Conservation (phyloP, 176 grass and related monocot species). For the Aegilops speltoides region DNA sequence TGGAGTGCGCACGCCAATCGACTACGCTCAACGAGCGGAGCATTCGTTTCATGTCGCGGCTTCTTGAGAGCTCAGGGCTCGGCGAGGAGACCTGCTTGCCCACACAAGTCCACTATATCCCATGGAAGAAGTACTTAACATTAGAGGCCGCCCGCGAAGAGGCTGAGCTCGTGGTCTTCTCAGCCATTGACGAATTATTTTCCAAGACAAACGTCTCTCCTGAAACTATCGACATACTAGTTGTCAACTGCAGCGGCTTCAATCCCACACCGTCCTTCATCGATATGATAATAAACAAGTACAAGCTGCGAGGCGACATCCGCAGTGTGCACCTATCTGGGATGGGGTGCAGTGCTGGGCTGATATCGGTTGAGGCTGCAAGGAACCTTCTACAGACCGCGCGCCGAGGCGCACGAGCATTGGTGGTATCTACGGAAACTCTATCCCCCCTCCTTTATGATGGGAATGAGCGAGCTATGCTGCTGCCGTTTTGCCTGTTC, state of each 20-base stretch:
- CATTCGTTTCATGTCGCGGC: slow-evolving; percentile 55
- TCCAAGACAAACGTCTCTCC: slow-evolving; percentile 34
- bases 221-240: slow-evolving; percentile 39
- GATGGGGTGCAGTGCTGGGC: slow-evolving; percentile 62
- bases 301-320: slow-evolving; percentile 39
- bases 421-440: slow-evolving; percentile 57
- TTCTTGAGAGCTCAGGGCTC: slow-evolving; percentile 53
- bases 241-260: slow-evolving; percentile 53
- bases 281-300: slow-evolving; percentile 55
- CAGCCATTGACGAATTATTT: slow-evolving; percentile 55
- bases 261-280: slow-evolving; percentile 56
- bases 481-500: slow-evolving; percentile 63
- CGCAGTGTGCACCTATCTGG: slow-evolving; percentile 46
- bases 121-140: neutral
- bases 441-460: slow-evolving; percentile 49
- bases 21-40: slow-evolving; percentile 43
- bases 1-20: slow-evolving; percentile 53
- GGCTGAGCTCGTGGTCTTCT: slow-evolving; percentile 60
- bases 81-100: slow-evolving; percentile 66
- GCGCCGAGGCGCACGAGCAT: slow-evolving; percentile 24
- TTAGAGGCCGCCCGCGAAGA: slow-evolving; percentile 41
- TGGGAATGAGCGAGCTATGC: slow-evolving; percentile 51
- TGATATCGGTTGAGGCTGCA: slow-evolving; percentile 43
- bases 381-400: slow-evolving; percentile 43
- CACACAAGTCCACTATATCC: slow-evolving; percentile 35